Evolutionary conservation across 176 grass and related monocot species (phyloP), one percentile per base, ranked within the genome.

Genomic region (Tillandsia fasciculata): DNA sequence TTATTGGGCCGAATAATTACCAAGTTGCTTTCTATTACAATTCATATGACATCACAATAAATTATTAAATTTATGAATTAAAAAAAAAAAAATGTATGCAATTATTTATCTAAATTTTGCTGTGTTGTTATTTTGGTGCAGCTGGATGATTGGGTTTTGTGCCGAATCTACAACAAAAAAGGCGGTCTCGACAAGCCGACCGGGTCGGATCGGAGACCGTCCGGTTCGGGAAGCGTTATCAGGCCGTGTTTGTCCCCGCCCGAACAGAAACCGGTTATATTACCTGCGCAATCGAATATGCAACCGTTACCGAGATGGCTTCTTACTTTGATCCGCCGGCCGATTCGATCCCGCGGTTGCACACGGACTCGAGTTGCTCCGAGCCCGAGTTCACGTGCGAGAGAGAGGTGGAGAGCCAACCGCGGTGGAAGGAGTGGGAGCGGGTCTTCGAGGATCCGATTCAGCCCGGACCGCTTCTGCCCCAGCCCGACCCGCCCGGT

Each of bases 141-240:
- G 88, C 49, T 91, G 69, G 88, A 91, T 67, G 88, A 91, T 22
- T 91, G 88, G 88, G 88, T 91, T 29, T 68, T 91, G 52, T 91
- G 88, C 72, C 84, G 88, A 10, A 91, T 91, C 70, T 91, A 91
- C 82, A 87, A 91, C 66, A 91, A 91, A 79, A 91, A 91, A 29
- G 79, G 84, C 65, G 49, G 12, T 5, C 10, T 12, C 26, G 83
- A 83, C 64, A 68, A 15, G 73, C 69, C 73, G 24, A 9, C 50
- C n/a, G 18, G 26, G 11, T 15, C 75, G 15, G 20, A 71, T 14
- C 14, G 48, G 63, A 70, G 27, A 15, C 5, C 56, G 42, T 9
- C 53, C 18, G 67, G 12, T 0, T 68, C 76, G 9, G 64, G 22
- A 47, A 61, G 11, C 1, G 22, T 11, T 13, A 8, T 8, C 10